Evolutionary conservation across 768 basidiomycete genomes (phyloP).

Genomic region (Xanthoconium stramineum): DNA sequence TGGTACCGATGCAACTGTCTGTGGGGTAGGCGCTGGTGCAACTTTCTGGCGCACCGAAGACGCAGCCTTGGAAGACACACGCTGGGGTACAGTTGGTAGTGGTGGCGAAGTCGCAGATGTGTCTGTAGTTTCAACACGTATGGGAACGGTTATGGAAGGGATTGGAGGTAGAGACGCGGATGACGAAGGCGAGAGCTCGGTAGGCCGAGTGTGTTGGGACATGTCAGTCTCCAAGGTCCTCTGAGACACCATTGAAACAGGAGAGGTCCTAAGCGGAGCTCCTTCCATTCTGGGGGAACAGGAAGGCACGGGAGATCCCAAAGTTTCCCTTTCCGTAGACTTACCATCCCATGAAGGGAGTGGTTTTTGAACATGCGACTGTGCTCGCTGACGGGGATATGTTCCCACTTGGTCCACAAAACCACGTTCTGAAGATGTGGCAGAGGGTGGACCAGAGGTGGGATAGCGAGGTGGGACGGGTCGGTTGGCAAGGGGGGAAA

Average conservation of each 20-base stretch:
- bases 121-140: constrained; percentile 1
- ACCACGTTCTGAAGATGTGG: constrained; percentile 36
- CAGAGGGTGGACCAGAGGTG: constrained; percentile 43
- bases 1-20: constrained; percentile 18
- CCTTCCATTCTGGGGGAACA: constrained; percentile 7
- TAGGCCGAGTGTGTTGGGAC: constrained; percentile 1
- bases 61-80: constrained; percentile 13
- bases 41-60: constrained; percentile 7
- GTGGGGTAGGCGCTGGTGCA: constrained; percentile 13
- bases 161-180: constrained; percentile 1
- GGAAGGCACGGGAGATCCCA: constrained; percentile 3
- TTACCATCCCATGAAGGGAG: constrained; percentile 17
- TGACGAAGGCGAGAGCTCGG: constrained; percentile 2
- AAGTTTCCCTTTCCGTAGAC: constrained; percentile 9
- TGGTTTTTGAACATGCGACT: constrained; percentile 24
- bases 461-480: constrained; percentile 62
- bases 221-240: constrained; percentile 3
- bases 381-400: constrained; percentile 26
- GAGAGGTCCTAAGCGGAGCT: neutral
- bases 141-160: constrained; percentile 1
- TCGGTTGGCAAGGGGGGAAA: constrained; percentile 52
- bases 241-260: constrained; percentile 7
- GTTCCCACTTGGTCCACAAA: constrained; percentile 16
- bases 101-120: neutral
- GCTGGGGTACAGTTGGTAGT: constrained; percentile 6